Percentiles rank a stretch among this genome's conserved stretches.
Conservation (phyloP, 257 asterid species). For the Apocynum venetum region DNA sequence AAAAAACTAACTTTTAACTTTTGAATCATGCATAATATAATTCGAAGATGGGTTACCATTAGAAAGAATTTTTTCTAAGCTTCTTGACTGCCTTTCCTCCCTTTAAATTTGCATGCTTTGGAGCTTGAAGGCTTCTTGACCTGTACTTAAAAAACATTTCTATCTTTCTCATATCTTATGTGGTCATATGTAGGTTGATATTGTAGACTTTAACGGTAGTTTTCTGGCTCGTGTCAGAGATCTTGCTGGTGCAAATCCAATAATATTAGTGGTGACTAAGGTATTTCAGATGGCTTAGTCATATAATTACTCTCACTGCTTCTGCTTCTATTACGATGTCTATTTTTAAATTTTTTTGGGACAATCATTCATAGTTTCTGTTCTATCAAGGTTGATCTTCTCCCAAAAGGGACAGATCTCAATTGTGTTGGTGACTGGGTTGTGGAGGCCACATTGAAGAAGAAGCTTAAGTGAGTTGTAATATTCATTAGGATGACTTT, state of each 20-base stretch:
- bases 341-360: slow-evolving; percentile 1
- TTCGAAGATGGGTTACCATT: neutral
- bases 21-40: no score
- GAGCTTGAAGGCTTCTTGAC: neutral
- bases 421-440: slow-evolving; percentile 99
- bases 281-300: slow-evolving; percentile 24
- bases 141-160: neutral
- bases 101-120: slow-evolving; percentile 4
- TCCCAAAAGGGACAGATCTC: slow-evolving; percentile 92
- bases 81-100: neutral
- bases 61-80: neutral
- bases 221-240: slow-evolving; percentile 85
- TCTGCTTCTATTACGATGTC: neutral
- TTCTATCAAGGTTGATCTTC: slow-evolving; percentile 80
- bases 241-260: slow-evolving; percentile 93
- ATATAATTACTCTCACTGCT: neutral
- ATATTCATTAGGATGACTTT: slow-evolving; percentile 5
- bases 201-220: slow-evolving; percentile 96
- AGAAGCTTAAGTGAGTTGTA: slow-evolving; percentile 83
- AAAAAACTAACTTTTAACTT: no score
- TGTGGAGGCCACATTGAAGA: slow-evolving; percentile 93
- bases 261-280: slow-evolving; percentile 87
- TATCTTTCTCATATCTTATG: slow-evolving; percentile 13
- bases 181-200: slow-evolving; percentile 63
- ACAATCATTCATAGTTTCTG: slow-evolving; percentile 14